These are phyloP conservation scores for Teunomyces panamensis DNA, from an alignment of 805 yeast genomes.

Conservation along the genomic window DNA sequence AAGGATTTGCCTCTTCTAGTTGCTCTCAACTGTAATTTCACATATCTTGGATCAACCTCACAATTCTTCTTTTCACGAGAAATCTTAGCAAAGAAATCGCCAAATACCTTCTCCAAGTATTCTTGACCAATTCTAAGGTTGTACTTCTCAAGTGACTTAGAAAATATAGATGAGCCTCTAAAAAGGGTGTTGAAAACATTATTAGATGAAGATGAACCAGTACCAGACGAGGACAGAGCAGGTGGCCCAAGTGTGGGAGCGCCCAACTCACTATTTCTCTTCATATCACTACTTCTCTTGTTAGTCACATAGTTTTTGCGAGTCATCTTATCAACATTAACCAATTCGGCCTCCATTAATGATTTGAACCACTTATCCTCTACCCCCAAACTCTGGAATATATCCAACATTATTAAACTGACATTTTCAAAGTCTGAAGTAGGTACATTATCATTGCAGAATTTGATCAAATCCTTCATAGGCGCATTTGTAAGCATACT, in stretches of 20 bases:
- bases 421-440: conserved; percentile 50
- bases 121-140: conserved; percentile 76
- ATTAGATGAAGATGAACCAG: conserved; percentile 17
- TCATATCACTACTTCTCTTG: conserved; percentile 15
- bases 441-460: conserved; percentile 38
- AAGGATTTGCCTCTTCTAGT: conserved; percentile 19
- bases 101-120: conserved; percentile 69
- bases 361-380: conserved; percentile 74
- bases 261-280: conserved; percentile 13
- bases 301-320: conserved; percentile 37
- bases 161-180: conserved; percentile 80
- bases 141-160: conserved; percentile 77
- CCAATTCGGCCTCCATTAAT: conserved; percentile 65
- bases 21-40: conserved; percentile 36
- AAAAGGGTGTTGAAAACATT: conserved; percentile 48
- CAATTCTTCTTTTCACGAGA: conserved; percentile 51
- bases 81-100: conserved; percentile 59
- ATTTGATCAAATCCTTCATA: conserved; percentile 50
- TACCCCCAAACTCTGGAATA: conserved; percentile 65
- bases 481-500: conserved; percentile 55
- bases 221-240: conserved; percentile 1
- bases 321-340: conserved; percentile 43
- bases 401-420: conserved; percentile 62
- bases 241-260: conserved; percentile 3
- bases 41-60: conserved; percentile 77